Evolutionary conservation across 192 early-diverging fungal species (phyloP).

Genomic region (Entomortierella parvispora): DNA sequence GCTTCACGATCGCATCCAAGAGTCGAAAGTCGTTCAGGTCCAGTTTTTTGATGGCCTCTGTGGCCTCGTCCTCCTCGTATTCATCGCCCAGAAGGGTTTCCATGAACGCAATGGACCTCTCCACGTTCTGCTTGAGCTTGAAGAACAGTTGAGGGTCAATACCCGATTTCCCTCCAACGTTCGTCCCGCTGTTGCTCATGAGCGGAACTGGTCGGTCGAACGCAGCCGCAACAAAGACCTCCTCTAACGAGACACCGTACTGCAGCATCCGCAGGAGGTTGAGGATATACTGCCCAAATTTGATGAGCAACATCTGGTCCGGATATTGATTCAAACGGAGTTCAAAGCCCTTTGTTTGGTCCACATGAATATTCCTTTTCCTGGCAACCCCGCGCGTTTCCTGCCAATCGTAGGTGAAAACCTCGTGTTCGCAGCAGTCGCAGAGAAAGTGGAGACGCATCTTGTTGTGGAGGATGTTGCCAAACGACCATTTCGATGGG

Average conservation of each 20-base stretch:
- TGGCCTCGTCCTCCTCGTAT: constrained; percentile 19
- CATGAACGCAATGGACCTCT: constrained; percentile 42
- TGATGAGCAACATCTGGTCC: constrained; percentile 33
- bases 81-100: constrained; percentile 32
- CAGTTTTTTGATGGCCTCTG: constrained; percentile 13
- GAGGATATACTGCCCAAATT: constrained; percentile 42
- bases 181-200: constrained; percentile 8
- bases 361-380: constrained; percentile 29
- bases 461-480: constrained; percentile 44
- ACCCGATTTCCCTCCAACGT: constrained; percentile 3
- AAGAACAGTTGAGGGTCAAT: constrained; percentile 23
- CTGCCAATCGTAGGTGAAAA: neutral
- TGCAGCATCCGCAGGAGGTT: constrained; percentile 38
- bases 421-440: constrained; percentile 34
- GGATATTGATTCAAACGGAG: constrained; percentile 33
- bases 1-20: constrained; percentile 30
- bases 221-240: constrained; percentile 30
- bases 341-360: constrained; percentile 25
- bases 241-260: constrained; percentile 31
- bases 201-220: constrained; percentile 23
- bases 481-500: constrained; percentile 22
- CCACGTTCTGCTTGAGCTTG: constrained; percentile 29
- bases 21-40: constrained; percentile 37
- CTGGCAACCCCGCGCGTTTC: neutral
- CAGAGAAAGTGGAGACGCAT: constrained; percentile 44